A percentile compares a stretch with the other conserved stretches of the same genome.
These are phyloP conservation scores for Jatropha curcas DNA, from an alignment of 345 rosid genomes.

Conservation along the genomic window DNA sequence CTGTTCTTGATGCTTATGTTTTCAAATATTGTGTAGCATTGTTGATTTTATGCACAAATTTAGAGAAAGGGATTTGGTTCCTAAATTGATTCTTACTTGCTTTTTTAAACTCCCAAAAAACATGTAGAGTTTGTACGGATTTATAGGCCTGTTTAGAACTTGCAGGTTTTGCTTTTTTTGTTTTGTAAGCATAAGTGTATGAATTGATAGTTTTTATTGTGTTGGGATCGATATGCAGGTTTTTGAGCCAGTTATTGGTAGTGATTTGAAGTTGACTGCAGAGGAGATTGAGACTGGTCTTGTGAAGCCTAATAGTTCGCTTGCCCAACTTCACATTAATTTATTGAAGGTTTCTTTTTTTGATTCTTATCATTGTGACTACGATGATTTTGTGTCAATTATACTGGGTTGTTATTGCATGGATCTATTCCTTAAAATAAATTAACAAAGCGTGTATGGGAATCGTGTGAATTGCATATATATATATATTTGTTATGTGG, in stretches of 20 bases:
- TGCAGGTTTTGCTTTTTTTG: neutral
- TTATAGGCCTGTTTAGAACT: neutral
- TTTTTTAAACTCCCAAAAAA: neutral
- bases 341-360: conserved; percentile 80
- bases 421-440: too few relatives aligned
- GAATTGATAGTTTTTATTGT: neutral
- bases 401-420: too few relatives aligned
- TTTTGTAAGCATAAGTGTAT: neutral
- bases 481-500: neutral
- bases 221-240: conserved; percentile 42
- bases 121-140: neutral
- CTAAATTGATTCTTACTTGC: neutral
- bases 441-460: too few relatives aligned
- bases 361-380: neutral
- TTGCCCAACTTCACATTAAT: conserved; percentile 66
- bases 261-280: conserved; percentile 57
- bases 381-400: neutral
- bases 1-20: neutral
- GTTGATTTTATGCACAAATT: neutral
- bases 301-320: conserved; percentile 42
- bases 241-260: conserved; percentile 59
- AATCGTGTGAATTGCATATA: too few relatives aligned
- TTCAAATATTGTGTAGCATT: neutral
- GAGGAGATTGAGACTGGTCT: conserved; percentile 79
- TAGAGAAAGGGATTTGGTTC: neutral